These are phyloP conservation scores for Plasmodium reichenowi DNA, from an alignment of 169 alveolate genomes.

Conservation along the genomic window DNA sequence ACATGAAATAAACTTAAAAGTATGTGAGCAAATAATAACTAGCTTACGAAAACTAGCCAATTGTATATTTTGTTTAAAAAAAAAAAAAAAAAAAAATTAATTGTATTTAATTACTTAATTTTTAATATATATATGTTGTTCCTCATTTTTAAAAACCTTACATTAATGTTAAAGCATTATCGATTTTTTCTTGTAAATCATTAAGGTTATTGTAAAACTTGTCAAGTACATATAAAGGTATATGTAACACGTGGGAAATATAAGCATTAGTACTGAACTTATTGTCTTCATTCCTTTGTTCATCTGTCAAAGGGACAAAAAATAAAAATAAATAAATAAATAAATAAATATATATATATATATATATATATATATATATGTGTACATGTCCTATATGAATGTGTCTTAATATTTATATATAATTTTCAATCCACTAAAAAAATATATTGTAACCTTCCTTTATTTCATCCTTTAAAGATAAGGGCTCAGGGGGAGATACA, in stretches of 20 bases:
- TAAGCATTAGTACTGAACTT: conserved; percentile 23
- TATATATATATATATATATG: background rate
- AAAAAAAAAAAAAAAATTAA: too few relatives aligned
- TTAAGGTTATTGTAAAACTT: conserved; percentile 24
- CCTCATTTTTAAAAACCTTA: background rate
- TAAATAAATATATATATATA: background rate
- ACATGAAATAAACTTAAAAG: too few relatives aligned
- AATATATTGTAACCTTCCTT: conserved; percentile 17
- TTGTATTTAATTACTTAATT: too few relatives aligned
- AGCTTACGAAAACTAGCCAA: too few relatives aligned
- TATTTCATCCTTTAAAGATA: conserved; percentile 20
- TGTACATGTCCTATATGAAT: background rate
- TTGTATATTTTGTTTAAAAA: too few relatives aligned
- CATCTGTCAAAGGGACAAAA: conserved; percentile 2
- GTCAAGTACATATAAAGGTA: conserved; percentile 60
- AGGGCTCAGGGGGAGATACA: conserved; percentile 15
- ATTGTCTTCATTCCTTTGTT: conserved; percentile 4
- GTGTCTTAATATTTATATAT: too few relatives aligned
- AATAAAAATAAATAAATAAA: background rate
- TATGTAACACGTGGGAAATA: conserved; percentile 36
- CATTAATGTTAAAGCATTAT: conserved; percentile 3
- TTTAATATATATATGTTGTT: background rate
- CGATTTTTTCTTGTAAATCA: conserved; percentile 26
- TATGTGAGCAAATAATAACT: too few relatives aligned
- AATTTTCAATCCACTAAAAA: background rate